phyloP scores from a whole-genome alignment of 1,139 yeast species.

The Pichia sp. region DNA sequence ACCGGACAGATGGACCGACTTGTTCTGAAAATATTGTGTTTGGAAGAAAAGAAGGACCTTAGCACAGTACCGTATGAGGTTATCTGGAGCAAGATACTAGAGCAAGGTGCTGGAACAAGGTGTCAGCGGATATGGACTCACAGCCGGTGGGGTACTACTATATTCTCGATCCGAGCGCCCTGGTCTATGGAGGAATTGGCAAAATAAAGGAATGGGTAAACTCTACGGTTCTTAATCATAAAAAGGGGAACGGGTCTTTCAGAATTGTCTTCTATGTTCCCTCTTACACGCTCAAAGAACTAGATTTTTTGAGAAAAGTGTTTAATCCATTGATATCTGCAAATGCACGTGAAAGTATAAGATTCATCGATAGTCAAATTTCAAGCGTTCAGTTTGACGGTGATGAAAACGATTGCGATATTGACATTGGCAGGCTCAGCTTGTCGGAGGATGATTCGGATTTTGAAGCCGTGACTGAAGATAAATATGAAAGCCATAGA shows the following conservation, averaged over 20 bases:
- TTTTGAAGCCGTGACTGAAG: not conserved
- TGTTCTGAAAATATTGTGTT: no score
- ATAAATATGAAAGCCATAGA: not conserved
- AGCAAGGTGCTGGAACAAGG: not conserved
- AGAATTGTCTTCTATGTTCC: slow-evolving; percentile 40
- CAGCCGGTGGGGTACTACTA: slow-evolving; percentile 28
- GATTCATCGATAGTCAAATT: slow-evolving; percentile 42
- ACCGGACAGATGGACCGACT: no score
- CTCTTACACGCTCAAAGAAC: slow-evolving; percentile 51
- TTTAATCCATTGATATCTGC: slow-evolving; percentile 46
- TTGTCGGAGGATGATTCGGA: not conserved
- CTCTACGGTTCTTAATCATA: slow-evolving; percentile 16
- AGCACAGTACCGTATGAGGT: no score
- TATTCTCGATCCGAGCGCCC: slow-evolving; percentile 55
- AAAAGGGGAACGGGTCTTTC: slow-evolving; percentile 1
- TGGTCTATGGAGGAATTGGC: slow-evolving; percentile 53
- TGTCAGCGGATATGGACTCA: not conserved
- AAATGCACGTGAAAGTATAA: slow-evolving; percentile 54
- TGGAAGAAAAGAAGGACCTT: no score
- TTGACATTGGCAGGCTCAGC: not conserved
- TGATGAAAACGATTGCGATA: not conserved
- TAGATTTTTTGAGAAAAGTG: slow-evolving; percentile 52
- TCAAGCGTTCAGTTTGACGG: slow-evolving; percentile 10
- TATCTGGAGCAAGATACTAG: not conserved
- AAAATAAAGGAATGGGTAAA: slow-evolving; percentile 56